These are phyloP conservation scores for Trametes maxima DNA, from an alignment of 768 basidiomycete genomes.

Conservation along the genomic window DNA sequence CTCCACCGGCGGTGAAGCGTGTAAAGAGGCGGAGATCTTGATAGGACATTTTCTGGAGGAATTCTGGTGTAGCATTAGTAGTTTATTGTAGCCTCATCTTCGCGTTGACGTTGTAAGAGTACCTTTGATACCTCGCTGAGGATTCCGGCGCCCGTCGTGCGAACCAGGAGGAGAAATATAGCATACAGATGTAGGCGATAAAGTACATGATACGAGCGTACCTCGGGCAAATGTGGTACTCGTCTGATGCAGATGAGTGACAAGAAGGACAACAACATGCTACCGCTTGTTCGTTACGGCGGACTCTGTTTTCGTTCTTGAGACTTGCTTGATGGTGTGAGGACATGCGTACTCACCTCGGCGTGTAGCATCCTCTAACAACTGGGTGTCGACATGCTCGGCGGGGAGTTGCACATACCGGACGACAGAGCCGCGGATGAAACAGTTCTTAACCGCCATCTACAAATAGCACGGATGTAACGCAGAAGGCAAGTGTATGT, in stretches of 20 bases:
- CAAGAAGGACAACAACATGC: background rate
- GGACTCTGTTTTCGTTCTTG: background rate
- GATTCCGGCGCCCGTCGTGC: background rate
- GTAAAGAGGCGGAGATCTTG: background rate
- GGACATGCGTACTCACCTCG: conserved; percentile 61
- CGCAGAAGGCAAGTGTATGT: too few relatives aligned
- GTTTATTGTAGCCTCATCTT: too few relatives aligned
- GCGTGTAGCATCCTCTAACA: conserved; percentile 95
- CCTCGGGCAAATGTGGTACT: background rate
- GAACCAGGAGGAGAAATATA: background rate
- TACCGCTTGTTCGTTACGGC: conserved; percentile 14
- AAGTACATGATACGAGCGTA: conserved; percentile 8
- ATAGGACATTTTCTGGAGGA: background rate
- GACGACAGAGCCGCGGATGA: conserved; percentile 97
- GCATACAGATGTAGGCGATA: background rate
- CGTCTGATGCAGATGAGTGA: background rate
- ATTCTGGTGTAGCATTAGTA: too few relatives aligned
- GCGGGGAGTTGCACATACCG: conserved; percentile 95
- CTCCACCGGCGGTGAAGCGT: background rate
- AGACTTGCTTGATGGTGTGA: background rate
- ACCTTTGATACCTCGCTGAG: background rate
- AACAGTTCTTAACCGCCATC: conserved; percentile 99
- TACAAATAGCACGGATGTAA: conserved; percentile 35
- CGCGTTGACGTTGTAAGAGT: too few relatives aligned
- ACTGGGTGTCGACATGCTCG: conserved; percentile 91